Percentiles rank a stretch among this genome's conserved stretches.
Evolutionary conservation across 2,329 filamentous ascomycete species (phyloP).

Genomic region (Orbilia brochopaga): DNA sequence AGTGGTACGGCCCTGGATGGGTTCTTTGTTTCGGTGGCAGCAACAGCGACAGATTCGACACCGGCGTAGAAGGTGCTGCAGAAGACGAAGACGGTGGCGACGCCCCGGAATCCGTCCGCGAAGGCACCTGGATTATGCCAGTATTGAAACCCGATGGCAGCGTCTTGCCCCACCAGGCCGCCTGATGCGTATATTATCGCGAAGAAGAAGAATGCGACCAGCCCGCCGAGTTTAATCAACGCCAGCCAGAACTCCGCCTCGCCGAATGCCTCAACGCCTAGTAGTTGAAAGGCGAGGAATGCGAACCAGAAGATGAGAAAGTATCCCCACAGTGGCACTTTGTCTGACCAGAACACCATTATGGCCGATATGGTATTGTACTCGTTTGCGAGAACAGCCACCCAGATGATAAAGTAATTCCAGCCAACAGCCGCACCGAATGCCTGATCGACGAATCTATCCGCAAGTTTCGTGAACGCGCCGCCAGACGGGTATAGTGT

Average conservation of each 20-base stretch:
- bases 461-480: constrained; percentile 76
- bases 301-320: constrained; percentile 75
- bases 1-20: constrained; percentile 74
- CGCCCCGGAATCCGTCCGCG: constrained; percentile 67
- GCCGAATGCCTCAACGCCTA: constrained; percentile 75
- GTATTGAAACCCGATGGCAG: constrained; percentile 70
- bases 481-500: constrained; percentile 78
- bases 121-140: constrained; percentile 74
- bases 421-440: constrained; percentile 80
- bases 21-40: constrained; percentile 77
- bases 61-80: constrained; percentile 75
- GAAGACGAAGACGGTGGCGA: constrained; percentile 65
- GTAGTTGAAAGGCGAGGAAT: constrained; percentile 72
- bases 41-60: constrained; percentile 76
- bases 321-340: constrained; percentile 69
- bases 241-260: constrained; percentile 81
- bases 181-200: constrained; percentile 75
- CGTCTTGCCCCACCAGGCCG: constrained; percentile 68
- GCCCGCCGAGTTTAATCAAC: constrained; percentile 76
- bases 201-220: constrained; percentile 77
- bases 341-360: constrained; percentile 74
- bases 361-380: constrained; percentile 75
- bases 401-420: constrained; percentile 83
- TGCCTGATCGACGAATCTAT: constrained; percentile 74
- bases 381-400: constrained; percentile 74